Percentiles rank a stretch among this genome's conserved stretches.
phyloP scores from a whole-genome alignment of 352 stramenopile genomes.

The Phytophthora melonis region DNA sequence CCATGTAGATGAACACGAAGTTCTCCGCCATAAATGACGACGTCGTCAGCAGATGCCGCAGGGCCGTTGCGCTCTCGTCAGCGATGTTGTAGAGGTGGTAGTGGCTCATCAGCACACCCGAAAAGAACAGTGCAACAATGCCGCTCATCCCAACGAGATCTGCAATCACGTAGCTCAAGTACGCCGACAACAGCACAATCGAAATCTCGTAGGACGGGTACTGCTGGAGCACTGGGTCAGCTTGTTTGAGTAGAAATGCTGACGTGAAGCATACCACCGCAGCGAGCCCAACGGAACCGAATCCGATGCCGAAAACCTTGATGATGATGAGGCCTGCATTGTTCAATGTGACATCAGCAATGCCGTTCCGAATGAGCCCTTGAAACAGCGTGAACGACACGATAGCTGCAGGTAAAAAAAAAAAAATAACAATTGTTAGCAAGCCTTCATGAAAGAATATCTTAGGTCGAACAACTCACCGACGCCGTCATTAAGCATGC shows the following conservation, averaged over 20 bases:
- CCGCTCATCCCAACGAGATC: constrained; percentile 86
- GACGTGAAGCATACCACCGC: constrained; percentile 80
- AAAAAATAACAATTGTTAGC: constrained; percentile 9
- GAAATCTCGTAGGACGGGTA: constrained; percentile 91
- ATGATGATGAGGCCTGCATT: constrained; percentile 80
- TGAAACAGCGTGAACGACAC: constrained; percentile 88
- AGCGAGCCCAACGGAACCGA: constrained; percentile 82
- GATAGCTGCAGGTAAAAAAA: constrained; percentile 57
- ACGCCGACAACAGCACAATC: constrained; percentile 84
- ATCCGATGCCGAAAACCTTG: constrained; percentile 85
- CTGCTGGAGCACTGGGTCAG: constrained; percentile 72
- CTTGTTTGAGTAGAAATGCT: constrained; percentile 84
- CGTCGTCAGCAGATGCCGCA: constrained; percentile 85
- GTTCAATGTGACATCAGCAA: constrained; percentile 75
- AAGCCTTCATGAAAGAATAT: constrained; percentile 23
- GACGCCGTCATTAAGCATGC: constrained; percentile 95
- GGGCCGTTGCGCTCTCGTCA: constrained; percentile 75
- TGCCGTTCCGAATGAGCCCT: constrained; percentile 77
- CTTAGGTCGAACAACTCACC: constrained; percentile 47
- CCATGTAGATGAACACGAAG: constrained; percentile 91
- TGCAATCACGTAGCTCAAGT: constrained; percentile 84
- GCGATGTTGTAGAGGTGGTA: constrained; percentile 89
- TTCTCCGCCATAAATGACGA: constrained; percentile 88
- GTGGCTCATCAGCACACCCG: constrained; percentile 89
- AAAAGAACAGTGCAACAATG: constrained; percentile 96